Evolutionary conservation across 148 eudicot genomes (phyloP).

Genomic region (Heliamphora exappendiculata): DNA sequence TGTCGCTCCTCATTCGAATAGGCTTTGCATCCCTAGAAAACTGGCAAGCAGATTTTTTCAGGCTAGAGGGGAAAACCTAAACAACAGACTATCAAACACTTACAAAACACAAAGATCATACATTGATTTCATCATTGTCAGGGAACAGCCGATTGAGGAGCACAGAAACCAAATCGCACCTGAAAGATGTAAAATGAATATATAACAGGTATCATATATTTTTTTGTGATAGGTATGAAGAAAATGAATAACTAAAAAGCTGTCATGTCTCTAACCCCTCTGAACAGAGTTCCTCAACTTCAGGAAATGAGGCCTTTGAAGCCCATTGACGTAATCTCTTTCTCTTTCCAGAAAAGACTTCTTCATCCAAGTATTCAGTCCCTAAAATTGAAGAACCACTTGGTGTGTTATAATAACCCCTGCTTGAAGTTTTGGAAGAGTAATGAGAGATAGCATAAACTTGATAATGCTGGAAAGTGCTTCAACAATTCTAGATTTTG

Average conservation of each 20-base stretch:
- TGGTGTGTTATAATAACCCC: background rate
- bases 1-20: slow-evolving; percentile 17
- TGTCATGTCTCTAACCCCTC: slow-evolving; percentile 40
- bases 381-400: slow-evolving; percentile 23
- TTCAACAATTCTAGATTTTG: background rate
- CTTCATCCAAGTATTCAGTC: slow-evolving; percentile 33
- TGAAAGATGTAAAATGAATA: slow-evolving; percentile 16
- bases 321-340: slow-evolving; percentile 44
- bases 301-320: slow-evolving; percentile 37
- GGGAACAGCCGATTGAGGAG: slow-evolving; percentile 67
- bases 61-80: slow-evolving; percentile 10
- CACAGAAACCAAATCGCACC: slow-evolving; percentile 58
- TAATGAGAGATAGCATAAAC: background rate
- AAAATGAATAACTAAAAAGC: background rate
- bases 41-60: slow-evolving; percentile 31
- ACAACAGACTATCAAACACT: background rate
- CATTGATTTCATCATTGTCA: slow-evolving; percentile 31
- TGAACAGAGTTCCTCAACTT: slow-evolving; percentile 27
- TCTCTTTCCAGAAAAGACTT: slow-evolving; percentile 57
- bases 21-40: slow-evolving; percentile 17
- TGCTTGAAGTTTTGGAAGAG: background rate
- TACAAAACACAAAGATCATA: slow-evolving; percentile 23
- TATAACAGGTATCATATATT: too few species aligned
- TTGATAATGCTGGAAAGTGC: background rate
- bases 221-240: slow-evolving; percentile 12